Evolutionary conservation across 495 filamentous ascomycete species (phyloP).

Genomic region (Penicillium bovifimosum): DNA sequence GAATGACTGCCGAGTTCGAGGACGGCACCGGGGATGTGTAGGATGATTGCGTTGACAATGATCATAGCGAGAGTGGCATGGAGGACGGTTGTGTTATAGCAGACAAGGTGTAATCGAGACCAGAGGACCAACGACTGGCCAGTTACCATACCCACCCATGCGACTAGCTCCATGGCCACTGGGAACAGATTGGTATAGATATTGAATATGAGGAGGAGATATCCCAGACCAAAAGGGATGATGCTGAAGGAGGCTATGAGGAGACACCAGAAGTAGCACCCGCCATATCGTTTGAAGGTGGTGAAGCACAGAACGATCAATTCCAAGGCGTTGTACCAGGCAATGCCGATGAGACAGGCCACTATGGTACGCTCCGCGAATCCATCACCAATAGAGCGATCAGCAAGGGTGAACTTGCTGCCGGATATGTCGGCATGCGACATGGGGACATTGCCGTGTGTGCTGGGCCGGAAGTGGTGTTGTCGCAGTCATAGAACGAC

Average conservation of each 20-base stretch:
- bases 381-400: slow-evolving; percentile 13
- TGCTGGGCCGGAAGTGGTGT: neutral
- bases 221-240: slow-evolving; percentile 48
- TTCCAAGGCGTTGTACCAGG: slow-evolving; percentile 47
- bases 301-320: slow-evolving; percentile 43
- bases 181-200: slow-evolving; percentile 27
- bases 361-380: slow-evolving; percentile 17
- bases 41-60: slow-evolving; percentile 43
- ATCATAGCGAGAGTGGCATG: slow-evolving; percentile 50
- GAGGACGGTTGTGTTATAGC: slow-evolving; percentile 38
- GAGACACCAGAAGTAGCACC: slow-evolving; percentile 52
- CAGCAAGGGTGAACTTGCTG: slow-evolving; percentile 17
- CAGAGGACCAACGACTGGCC: slow-evolving; percentile 60
- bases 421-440: slow-evolving; percentile 11
- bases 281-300: slow-evolving; percentile 45
- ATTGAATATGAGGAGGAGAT: slow-evolving; percentile 47
- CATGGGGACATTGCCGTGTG: slow-evolving; percentile 20
- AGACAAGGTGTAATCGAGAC: slow-evolving; percentile 53
- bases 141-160: slow-evolving; percentile 56
- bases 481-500: neutral
- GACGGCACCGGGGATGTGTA: slow-evolving; percentile 46
- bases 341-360: slow-evolving; percentile 38
- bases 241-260: slow-evolving; percentile 46
- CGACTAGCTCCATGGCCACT: slow-evolving; percentile 38
- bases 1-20: slow-evolving; percentile 46